Evolutionary conservation across 1,284 basidiomycete species (phyloP).

Genomic region (Trichosporon inkin): DNA sequence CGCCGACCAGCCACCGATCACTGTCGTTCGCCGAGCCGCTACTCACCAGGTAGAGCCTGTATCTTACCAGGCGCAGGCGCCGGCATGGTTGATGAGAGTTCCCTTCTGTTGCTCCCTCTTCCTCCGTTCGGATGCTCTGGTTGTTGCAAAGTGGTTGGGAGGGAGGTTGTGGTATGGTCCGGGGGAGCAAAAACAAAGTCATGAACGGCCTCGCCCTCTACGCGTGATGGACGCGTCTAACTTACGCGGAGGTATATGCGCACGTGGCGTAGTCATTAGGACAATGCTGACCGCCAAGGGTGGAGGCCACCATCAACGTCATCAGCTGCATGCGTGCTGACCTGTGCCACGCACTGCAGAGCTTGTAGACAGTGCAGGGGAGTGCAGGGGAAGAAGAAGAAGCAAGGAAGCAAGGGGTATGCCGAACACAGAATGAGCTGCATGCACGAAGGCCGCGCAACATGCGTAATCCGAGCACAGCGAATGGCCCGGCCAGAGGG

Average conservation of each 20-base stretch:
- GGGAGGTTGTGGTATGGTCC: neutral
- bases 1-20: neutral
- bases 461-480: neutral
- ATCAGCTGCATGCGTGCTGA: too few species aligned
- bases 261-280: constrained; percentile 4
- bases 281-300: neutral
- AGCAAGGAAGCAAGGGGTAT: too few species aligned
- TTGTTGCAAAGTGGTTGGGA: neutral
- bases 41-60: constrained; percentile 39
- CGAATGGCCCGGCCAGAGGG: neutral
- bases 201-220: neutral
- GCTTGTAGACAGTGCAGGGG: too few species aligned
- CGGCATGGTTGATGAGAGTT: constrained; percentile 25
- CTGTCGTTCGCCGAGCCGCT: neutral
- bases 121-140: neutral
- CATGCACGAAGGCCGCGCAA: neutral
- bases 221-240: neutral
- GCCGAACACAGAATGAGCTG: too few species aligned
- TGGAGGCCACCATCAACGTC: neutral
- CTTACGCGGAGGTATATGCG: neutral
- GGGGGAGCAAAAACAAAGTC: constrained; percentile 7
- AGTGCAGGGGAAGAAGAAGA: too few species aligned
- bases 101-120: neutral
- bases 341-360: neutral
- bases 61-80: constrained; percentile 44